A percentile compares a stretch with the other conserved stretches of the same genome.
Evolutionary conservation across 805 yeast genomes (phyloP).

Genomic region (Yarrowia sp.): DNA sequence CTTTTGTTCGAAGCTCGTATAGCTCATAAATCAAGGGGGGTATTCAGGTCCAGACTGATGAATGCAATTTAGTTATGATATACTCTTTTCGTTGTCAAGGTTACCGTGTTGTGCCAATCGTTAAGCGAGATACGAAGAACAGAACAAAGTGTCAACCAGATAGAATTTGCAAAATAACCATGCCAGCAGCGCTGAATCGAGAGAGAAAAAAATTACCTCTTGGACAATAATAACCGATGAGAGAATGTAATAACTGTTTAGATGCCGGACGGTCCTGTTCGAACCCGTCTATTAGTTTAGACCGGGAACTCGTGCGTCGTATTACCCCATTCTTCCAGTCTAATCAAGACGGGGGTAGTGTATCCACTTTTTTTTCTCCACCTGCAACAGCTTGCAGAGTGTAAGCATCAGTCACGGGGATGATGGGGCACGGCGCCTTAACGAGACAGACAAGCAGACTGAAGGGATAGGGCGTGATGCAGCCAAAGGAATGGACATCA

Average conservation of each 20-base stretch:
- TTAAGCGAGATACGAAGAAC: neutral
- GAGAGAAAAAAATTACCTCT: neutral
- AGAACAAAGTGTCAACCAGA: neutral
- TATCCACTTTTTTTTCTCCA: slow-evolving; percentile 3
- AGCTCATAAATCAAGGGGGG: neutral
- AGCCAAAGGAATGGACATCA: neutral
- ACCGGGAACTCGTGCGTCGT: neutral
- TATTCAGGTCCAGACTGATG: neutral
- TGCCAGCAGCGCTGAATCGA: neutral
- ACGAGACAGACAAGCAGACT: neutral
- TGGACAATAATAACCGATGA: neutral
- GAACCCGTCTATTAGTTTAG: no score
- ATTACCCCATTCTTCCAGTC: neutral
- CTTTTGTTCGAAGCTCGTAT: neutral
- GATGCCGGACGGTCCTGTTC: no score
- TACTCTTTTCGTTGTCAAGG: neutral
- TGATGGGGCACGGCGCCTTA: slow-evolving; percentile 1
- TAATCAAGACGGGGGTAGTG: neutral
- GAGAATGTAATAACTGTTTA: neutral
- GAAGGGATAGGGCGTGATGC: neutral
- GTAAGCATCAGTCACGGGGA: slow-evolving; percentile 11
- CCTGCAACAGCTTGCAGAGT: slow-evolving; percentile 21
- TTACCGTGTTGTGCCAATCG: neutral
- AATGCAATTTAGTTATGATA: neutral
- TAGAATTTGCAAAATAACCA: neutral